Percentiles rank a stretch among this genome's conserved stretches.
These are phyloP conservation scores for Darksidea phi DNA, from an alignment of 495 filamentous ascomycete genomes.

Conservation along the genomic window DNA sequence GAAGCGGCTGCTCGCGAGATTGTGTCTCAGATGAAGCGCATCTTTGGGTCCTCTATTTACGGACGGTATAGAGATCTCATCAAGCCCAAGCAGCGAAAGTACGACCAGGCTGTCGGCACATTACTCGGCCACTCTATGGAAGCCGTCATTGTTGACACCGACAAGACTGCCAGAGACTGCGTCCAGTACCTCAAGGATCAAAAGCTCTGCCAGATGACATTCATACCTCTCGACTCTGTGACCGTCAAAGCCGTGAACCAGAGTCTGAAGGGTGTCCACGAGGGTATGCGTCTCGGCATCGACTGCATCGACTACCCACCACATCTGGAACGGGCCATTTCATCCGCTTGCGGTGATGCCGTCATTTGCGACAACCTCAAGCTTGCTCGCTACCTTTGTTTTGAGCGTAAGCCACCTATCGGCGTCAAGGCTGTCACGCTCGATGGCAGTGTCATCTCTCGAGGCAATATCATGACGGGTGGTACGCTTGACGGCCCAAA, in stretches of 20 bases:
- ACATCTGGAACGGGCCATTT: conserved; percentile 83
- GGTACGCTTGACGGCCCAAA: conserved; percentile 41
- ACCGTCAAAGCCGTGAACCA: conserved; percentile 86
- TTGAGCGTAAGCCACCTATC: conserved; percentile 66
- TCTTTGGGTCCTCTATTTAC: conserved; percentile 80
- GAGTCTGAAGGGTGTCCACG: conserved; percentile 82
- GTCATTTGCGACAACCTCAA: conserved; percentile 87
- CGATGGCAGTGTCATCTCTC: conserved; percentile 91
- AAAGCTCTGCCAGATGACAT: conserved; percentile 77
- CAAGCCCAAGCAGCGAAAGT: conserved; percentile 95
- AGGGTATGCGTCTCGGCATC: conserved; percentile 83
- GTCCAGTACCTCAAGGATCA: conserved; percentile 93
- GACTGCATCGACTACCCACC: conserved; percentile 95
- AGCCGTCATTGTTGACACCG: conserved; percentile 91
- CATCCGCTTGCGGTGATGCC: conserved; percentile 91
- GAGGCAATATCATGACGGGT: conserved; percentile 96
- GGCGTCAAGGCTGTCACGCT: conserved; percentile 89
- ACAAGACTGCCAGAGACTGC: conserved; percentile 90
- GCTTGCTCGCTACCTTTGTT: conserved; percentile 86
- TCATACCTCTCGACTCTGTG: conserved; percentile 95
- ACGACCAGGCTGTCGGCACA: conserved; percentile 85
- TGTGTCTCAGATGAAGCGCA: conserved; percentile 79
- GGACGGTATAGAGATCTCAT: conserved; percentile 90
- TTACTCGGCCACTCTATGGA: conserved; percentile 92
- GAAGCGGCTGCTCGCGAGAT: conserved; percentile 74